These are phyloP conservation scores for Penicillium bialowiezense DNA, from an alignment of 495 filamentous ascomycete genomes.

Conservation along the genomic window DNA sequence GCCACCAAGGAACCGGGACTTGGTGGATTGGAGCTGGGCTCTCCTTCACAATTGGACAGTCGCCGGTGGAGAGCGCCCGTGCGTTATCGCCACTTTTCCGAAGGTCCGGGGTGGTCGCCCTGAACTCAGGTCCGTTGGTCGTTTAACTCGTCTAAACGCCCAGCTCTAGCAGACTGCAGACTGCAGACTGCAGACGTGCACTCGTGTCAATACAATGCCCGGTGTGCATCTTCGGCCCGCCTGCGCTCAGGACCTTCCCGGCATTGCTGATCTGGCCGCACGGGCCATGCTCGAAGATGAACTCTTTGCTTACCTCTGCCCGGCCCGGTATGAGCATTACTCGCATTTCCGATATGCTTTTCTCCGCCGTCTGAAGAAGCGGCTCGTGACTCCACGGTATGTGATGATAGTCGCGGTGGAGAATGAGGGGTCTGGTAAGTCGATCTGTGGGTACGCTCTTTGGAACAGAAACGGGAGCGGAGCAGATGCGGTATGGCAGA, in stretches of 20 bases:
- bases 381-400: conserved; percentile 7
- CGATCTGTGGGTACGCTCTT: conserved; percentile 9
- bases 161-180: no score
- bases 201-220: no score
- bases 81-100: background rate
- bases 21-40: background rate
- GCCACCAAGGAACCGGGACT: background rate
- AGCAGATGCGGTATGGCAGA: conserved; percentile 6
- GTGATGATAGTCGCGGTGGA: conserved; percentile 14
- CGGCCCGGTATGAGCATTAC: conserved; percentile 10
- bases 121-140: no score
- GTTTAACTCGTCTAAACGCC: no score
- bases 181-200: no score
- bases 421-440: background rate
- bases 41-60: background rate
- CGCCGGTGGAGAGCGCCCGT: background rate
- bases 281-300: conserved; percentile 17
- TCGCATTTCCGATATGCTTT: conserved; percentile 13
- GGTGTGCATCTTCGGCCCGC: conserved; percentile 4
- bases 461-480: conserved; percentile 9
- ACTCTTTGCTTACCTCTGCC: conserved; percentile 15
- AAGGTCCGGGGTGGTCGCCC: background rate
- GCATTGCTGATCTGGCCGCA: conserved; percentile 13
- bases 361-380: conserved; percentile 9
- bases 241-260: conserved; percentile 6